Percentiles rank a stretch among this genome's conserved stretches.
Evolutionary conservation across 2,329 filamentous ascomycete genomes (phyloP).

Genomic region (Macrophomina tecta): DNA sequence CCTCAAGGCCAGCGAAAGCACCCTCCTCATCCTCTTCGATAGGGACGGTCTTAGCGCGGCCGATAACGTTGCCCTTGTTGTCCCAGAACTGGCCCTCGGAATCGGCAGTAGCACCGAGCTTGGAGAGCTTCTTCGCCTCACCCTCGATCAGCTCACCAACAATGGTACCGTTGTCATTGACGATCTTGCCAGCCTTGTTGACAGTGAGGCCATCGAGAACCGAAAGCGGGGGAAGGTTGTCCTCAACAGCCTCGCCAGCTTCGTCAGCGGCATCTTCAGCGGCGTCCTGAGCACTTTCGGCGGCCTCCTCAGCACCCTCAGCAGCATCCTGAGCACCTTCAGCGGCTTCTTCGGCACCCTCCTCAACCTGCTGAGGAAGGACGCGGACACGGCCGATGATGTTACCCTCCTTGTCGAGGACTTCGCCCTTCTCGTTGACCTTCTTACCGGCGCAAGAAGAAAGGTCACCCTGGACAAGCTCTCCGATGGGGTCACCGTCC

Average conservation of each 20-base stretch:
- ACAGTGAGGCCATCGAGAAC: slow-evolving; percentile 56
- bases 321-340: slow-evolving; percentile 45
- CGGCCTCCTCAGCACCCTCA: slow-evolving; percentile 41
- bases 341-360: slow-evolving; percentile 27
- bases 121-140: slow-evolving; percentile 60
- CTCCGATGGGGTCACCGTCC: slow-evolving; percentile 60
- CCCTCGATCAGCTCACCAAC: slow-evolving; percentile 58
- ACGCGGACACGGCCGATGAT: slow-evolving; percentile 66
- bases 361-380: slow-evolving; percentile 50
- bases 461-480: slow-evolving; percentile 63
- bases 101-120: slow-evolving; percentile 53
- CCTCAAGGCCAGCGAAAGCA: slow-evolving; percentile 58
- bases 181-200: slow-evolving; percentile 59
- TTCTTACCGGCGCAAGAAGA: slow-evolving; percentile 69
- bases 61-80: slow-evolving; percentile 60
- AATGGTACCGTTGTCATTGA: slow-evolving; percentile 53
- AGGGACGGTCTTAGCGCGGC: slow-evolving; percentile 55
- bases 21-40: slow-evolving; percentile 55
- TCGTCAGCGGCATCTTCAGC: slow-evolving; percentile 38
- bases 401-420: slow-evolving; percentile 68
- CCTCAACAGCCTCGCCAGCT: slow-evolving; percentile 40
- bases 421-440: slow-evolving; percentile 68
- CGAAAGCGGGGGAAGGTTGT: slow-evolving; percentile 54
- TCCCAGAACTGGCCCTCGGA: slow-evolving; percentile 60
- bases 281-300: slow-evolving; percentile 35